These are phyloP conservation scores for Batkoa obscura DNA, from an alignment of 371 early-diverging fungal species.

Conservation along the genomic window DNA sequence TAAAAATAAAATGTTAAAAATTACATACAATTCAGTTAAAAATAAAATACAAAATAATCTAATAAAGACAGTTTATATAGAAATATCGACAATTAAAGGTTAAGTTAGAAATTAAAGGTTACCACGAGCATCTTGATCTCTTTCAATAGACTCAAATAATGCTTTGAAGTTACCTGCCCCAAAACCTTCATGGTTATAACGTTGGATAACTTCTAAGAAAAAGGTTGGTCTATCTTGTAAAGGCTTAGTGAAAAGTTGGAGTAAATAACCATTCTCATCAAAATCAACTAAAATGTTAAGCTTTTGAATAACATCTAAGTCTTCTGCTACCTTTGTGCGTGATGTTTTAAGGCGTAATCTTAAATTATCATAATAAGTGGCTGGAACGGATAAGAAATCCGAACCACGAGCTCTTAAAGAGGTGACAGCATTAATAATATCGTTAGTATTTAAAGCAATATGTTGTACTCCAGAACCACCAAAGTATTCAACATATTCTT, in stretches of 20 bases:
- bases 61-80: too few species aligned
- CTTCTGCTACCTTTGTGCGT: constrained; percentile 54
- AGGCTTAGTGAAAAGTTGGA: constrained; percentile 88
- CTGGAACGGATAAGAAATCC: constrained; percentile 76
- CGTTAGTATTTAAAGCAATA: constrained; percentile 77
- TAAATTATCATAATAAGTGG: constrained; percentile 76
- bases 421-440: constrained; percentile 67
- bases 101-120: constrained; percentile 37
- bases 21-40: too few species aligned
- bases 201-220: constrained; percentile 92
- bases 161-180: constrained; percentile 84
- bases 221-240: constrained; percentile 90
- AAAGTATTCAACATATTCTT: constrained; percentile 92
- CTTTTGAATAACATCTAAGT: constrained; percentile 56
- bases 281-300: constrained; percentile 86
- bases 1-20: too few species aligned
- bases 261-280: constrained; percentile 87
- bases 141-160: constrained; percentile 84
- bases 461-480: constrained; percentile 90
- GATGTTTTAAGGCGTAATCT: constrained; percentile 44
- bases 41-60: too few species aligned
- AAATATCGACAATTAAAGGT: too few species aligned
- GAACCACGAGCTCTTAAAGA: constrained; percentile 70
- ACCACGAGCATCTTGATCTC: constrained; percentile 83
- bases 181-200: constrained; percentile 54